A percentile compares a stretch with the other conserved stretches of the same genome.
Conservation (phyloP, 495 filamentous ascomycete genomes). For the Haplographium delicatum region DNA sequence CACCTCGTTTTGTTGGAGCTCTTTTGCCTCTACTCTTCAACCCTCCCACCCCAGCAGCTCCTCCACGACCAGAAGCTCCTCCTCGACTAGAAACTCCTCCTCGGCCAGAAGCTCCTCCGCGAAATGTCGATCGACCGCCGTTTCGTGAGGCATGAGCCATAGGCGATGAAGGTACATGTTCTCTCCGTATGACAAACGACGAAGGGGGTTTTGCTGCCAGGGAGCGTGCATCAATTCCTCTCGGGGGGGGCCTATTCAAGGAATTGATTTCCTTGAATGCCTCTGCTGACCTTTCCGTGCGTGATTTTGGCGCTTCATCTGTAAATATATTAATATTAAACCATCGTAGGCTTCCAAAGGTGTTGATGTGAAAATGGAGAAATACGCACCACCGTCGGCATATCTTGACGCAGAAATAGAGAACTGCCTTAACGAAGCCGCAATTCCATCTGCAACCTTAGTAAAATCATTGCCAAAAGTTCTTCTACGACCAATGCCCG, state of each 20-base stretch:
- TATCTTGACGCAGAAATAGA: conserved; percentile 27
- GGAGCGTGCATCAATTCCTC: conserved; percentile 20
- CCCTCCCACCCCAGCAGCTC: background rate
- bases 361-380: background rate
- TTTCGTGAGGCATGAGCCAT: too few relatives aligned
- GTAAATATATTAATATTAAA: background rate
- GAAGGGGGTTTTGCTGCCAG: conserved; percentile 25
- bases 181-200: too few relatives aligned
- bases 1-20: too few relatives aligned
- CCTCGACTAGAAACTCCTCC: conserved; percentile 37
- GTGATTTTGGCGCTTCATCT: conserved; percentile 5
- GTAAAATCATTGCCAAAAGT: conserved; percentile 26
- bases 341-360: too few relatives aligned
- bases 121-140: too few relatives aligned
- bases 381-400: conserved; percentile 15
- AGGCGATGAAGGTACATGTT: too few relatives aligned
- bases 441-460: conserved; percentile 37
- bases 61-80: background rate
- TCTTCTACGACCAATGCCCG: conserved; percentile 25
- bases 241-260: conserved; percentile 4
- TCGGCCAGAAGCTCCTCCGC: conserved; percentile 44
- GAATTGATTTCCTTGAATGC: conserved; percentile 19
- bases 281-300: conserved; percentile 14
- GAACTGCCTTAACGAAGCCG: conserved; percentile 36
- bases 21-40: background rate